A percentile compares a stretch with the other conserved stretches of the same genome.
Evolutionary conservation across 495 filamentous ascomycete genomes (phyloP).

Genomic region (Filosporella fistucella): DNA sequence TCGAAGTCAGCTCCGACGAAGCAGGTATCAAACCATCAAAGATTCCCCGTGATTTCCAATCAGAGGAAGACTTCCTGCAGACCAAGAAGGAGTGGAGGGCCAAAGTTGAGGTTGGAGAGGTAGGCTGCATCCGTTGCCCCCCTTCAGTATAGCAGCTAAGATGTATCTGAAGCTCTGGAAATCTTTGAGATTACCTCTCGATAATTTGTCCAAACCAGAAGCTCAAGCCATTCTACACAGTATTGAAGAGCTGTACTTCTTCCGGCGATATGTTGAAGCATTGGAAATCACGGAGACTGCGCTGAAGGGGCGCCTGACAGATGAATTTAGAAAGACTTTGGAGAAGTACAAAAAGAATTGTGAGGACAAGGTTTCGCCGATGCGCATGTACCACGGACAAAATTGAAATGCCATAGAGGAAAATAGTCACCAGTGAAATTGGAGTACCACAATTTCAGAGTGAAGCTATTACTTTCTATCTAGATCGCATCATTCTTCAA

Average conservation of each 20-base stretch:
- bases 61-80: conserved; percentile 20
- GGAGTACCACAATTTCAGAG: no score
- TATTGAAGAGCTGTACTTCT: conserved; percentile 54
- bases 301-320: conserved; percentile 25
- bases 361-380: conserved; percentile 16
- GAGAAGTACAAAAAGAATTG: conserved; percentile 18
- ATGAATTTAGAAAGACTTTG: conserved; percentile 17
- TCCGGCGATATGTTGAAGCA: conserved; percentile 39
- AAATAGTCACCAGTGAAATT: no score
- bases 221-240: conserved; percentile 45
- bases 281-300: conserved; percentile 27
- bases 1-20: conserved; percentile 24
- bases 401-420: no score
- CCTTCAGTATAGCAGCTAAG: no score
- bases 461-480: no score
- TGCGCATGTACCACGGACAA: no score
- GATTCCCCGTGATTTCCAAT: conserved; percentile 25
- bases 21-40: conserved; percentile 4
- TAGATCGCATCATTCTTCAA: no score
- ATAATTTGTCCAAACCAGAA: conserved; percentile 27
- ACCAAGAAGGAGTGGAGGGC: conserved; percentile 17
- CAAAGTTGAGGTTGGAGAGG: conserved; percentile 22
- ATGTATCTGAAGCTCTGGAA: conserved; percentile 32
- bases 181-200: conserved; percentile 35
- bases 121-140: neutral